Evolutionary conservation across 495 filamentous ascomycete species (phyloP).

Genomic region (Daldinia grandis): DNA sequence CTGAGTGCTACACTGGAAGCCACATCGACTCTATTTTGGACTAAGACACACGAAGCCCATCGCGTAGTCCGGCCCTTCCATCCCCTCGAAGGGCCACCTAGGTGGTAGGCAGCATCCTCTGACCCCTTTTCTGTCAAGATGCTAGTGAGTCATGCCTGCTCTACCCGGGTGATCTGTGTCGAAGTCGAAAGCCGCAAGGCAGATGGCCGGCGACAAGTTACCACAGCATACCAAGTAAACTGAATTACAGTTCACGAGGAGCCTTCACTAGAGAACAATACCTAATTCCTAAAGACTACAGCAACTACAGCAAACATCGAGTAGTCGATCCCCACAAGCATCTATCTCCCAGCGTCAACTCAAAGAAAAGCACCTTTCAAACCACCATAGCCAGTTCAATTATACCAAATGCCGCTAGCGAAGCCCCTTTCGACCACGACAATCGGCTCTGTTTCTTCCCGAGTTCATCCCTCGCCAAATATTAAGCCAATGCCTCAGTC

Average conservation of each 20-base stretch:
- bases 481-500: background rate
- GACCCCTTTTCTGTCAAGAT: background rate
- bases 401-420: background rate
- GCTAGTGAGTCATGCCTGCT: background rate
- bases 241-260: background rate
- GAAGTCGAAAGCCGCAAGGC: background rate
- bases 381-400: background rate
- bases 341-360: background rate
- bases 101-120: background rate
- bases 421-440: background rate
- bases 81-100: background rate
- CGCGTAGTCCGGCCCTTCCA: background rate
- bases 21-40: background rate
- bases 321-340: background rate
- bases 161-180: background rate
- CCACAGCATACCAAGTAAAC: background rate
- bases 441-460: background rate
- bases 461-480: background rate
- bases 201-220: background rate
- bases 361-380: background rate
- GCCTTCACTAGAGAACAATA: background rate
- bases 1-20: background rate
- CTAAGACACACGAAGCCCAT: background rate
- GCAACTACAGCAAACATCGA: background rate
- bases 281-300: background rate